These are phyloP conservation scores for Botrytis hyacinthi DNA, from an alignment of 2,329 filamentous ascomycete genomes.

Conservation along the genomic window DNA sequence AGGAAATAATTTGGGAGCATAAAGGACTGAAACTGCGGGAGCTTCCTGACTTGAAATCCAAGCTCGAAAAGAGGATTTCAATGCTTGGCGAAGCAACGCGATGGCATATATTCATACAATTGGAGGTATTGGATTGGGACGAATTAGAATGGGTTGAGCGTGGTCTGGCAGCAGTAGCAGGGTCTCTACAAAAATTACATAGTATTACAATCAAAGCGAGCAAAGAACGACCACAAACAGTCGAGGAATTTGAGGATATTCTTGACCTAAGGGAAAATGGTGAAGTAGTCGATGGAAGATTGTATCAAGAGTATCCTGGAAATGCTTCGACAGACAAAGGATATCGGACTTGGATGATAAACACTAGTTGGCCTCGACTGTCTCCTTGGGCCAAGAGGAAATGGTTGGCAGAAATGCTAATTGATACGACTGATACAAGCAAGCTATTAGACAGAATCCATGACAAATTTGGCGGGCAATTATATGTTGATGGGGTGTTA, in stretches of 20 bases:
- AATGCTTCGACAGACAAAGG: not conserved
- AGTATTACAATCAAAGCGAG: conserved; percentile 31
- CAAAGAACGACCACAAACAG: conserved; percentile 31
- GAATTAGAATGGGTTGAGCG: conserved; percentile 33
- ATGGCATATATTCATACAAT: conserved; percentile 30
- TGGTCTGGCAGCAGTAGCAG: conserved; percentile 1
- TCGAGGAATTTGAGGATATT: conserved; percentile 34
- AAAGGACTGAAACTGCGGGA: conserved; percentile 30
- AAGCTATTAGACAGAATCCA: conserved; percentile 29
- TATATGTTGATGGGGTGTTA: conserved; percentile 32
- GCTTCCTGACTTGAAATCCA: conserved; percentile 26
- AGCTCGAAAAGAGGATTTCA: conserved; percentile 20
- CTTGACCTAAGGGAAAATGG: conserved; percentile 31
- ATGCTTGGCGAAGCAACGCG: not conserved
- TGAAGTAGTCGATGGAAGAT: conserved; percentile 32
- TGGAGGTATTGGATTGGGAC: conserved; percentile 36
- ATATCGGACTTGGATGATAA: conserved; percentile 21
- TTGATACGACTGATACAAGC: conserved; percentile 32
- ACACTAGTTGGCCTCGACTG: conserved; percentile 36
- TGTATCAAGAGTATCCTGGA: conserved; percentile 27
- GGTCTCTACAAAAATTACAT: conserved; percentile 1
- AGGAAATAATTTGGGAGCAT: conserved; percentile 35
- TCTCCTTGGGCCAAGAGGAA: conserved; percentile 37
- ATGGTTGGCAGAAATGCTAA: conserved; percentile 36
- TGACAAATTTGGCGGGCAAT: conserved; percentile 29